These are phyloP conservation scores for Rhytidiadelphus loreus DNA, from an alignment of 225 moss, liverwort and hornwort species.

Conservation along the genomic window DNA sequence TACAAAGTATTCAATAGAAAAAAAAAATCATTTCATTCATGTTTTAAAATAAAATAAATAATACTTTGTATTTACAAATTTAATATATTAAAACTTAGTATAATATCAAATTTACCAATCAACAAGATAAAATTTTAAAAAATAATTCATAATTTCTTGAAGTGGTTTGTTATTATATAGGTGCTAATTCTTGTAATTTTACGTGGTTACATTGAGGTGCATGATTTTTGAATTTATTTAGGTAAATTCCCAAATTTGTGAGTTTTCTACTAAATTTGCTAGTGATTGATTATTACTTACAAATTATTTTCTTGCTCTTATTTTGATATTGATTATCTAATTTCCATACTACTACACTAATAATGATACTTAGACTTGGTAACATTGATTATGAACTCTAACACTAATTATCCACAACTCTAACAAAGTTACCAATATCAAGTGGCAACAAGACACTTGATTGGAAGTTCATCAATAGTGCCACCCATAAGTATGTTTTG, in stretches of 20 bases:
- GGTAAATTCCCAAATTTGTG: neutral
- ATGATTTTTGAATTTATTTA: conserved; percentile 65
- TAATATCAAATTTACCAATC: neutral
- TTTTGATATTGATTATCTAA: neutral
- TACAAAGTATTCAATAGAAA: too few species aligned
- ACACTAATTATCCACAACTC: neutral
- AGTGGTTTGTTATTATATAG: conserved; percentile 40
- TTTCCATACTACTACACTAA: too few species aligned
- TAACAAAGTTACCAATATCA: too few species aligned
- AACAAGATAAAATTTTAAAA: neutral
- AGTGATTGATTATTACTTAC: neutral
- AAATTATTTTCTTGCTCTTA: neutral
- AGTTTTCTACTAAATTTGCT: neutral
- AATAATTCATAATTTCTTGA: neutral
- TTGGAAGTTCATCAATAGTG: neutral
- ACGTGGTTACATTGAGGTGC: conserved; percentile 61
- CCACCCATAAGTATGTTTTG: neutral
- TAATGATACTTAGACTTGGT: neutral
- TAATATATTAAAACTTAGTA: neutral
- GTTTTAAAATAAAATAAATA: too few species aligned
- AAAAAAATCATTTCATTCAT: too few species aligned
- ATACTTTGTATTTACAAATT: neutral
- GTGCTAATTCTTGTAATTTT: conserved; percentile 36
- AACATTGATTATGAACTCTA: neutral
- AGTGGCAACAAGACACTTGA: neutral